Evolutionary conservation across 371 early-diverging fungal genomes (phyloP).

Genomic region (Coemansia sp.): DNA sequence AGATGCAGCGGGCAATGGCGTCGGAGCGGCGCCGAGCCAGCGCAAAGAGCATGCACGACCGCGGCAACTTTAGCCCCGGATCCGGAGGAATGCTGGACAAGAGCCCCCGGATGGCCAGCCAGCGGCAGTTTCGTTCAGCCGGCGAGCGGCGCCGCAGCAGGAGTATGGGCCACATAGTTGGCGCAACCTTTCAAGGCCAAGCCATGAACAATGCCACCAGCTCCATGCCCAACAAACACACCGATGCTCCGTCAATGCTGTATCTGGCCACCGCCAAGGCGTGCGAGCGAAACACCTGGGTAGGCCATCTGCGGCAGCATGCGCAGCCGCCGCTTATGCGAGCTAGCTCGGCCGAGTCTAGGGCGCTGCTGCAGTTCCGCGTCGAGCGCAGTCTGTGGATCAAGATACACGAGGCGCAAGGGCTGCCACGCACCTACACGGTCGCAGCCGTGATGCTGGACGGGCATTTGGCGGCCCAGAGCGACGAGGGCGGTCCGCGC

Average conservation of each 20-base stretch:
- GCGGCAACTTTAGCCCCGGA: too few species aligned
- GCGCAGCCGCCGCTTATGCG: conserved; percentile 1
- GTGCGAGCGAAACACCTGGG: conserved; percentile 58
- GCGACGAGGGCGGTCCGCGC: conserved; percentile 12
- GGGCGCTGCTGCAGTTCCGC: conserved; percentile 46
- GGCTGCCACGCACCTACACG: conserved; percentile 51
- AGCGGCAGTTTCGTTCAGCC: too few species aligned
- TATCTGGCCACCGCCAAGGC: conserved; percentile 56
- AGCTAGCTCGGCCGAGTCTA: too few species aligned
- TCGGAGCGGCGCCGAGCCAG: neutral
- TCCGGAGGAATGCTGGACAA: too few species aligned
- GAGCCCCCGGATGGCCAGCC: too few species aligned
- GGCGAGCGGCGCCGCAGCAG: conserved; percentile 21
- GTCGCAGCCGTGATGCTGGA: conserved; percentile 58
- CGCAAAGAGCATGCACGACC: neutral
- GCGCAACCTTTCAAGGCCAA: neutral
- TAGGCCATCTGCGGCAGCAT: conserved; percentile 53
- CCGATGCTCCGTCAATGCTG: conserved; percentile 49
- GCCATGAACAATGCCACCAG: neutral
- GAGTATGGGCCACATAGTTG: conserved; percentile 13
- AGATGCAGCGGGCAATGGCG: neutral
- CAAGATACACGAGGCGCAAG: conserved; percentile 55
- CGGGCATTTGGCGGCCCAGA: conserved; percentile 52
- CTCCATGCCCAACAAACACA: neutral
- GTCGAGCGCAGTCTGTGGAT: conserved; percentile 56